Evolutionary conservation across 2,329 filamentous ascomycete species (phyloP).

Genomic region (Aplosporella prunicola): DNA sequence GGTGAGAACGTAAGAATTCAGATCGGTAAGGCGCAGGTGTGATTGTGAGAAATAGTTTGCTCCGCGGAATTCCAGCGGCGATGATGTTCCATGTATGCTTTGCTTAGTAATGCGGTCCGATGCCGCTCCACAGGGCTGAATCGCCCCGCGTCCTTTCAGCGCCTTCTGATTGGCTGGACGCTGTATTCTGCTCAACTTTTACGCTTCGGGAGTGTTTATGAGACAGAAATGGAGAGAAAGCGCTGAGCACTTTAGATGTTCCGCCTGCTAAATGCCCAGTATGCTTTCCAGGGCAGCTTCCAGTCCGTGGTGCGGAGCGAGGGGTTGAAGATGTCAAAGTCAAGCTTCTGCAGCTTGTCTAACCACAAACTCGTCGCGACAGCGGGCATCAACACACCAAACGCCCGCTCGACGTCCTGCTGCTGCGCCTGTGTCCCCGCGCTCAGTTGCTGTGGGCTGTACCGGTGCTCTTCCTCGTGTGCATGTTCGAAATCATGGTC

Average conservation of each 20-base stretch:
- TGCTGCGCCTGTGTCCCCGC: conserved; percentile 28
- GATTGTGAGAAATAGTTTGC: too few relatives aligned
- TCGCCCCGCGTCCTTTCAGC: too few relatives aligned
- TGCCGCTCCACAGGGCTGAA: too few relatives aligned
- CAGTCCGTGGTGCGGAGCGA: conserved; percentile 59
- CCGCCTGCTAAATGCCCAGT: conserved; percentile 49
- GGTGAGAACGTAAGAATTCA: too few relatives aligned
- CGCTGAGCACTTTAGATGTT: conserved; percentile 39
- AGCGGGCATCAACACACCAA: conserved; percentile 72
- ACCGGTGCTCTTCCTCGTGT: conserved; percentile 59
- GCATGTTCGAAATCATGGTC: conserved; percentile 87
- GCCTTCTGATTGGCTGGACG: too few relatives aligned
- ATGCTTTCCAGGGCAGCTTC: conserved; percentile 76
- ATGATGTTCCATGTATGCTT: too few relatives aligned
- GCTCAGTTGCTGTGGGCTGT: conserved; percentile 31
- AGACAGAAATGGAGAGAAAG: too few relatives aligned
- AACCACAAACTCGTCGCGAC: conserved; percentile 72
- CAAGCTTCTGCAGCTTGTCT: conserved; percentile 61
- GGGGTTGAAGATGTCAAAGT: conserved; percentile 73
- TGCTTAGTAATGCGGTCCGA: too few relatives aligned
- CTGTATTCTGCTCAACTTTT: too few relatives aligned
- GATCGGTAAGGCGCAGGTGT: too few relatives aligned
- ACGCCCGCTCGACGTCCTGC: conserved; percentile 55
- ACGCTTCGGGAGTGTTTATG: too few relatives aligned
- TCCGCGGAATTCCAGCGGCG: too few relatives aligned